phyloP scores from a whole-genome alignment of 306 rosid genomes.

The Sphenostylis stenocarpa region DNA sequence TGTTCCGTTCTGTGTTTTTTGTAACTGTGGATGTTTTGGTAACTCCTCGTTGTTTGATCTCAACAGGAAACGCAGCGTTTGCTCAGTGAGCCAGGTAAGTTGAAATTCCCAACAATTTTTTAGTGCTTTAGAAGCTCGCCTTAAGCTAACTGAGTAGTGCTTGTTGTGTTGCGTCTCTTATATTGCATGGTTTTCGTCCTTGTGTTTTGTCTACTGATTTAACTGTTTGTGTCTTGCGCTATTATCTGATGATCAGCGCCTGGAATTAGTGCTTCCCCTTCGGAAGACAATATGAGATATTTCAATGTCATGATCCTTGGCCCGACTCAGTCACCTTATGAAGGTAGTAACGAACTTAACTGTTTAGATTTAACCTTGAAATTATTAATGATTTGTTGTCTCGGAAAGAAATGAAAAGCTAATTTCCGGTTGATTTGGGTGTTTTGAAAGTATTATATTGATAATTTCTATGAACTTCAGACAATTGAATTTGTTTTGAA shows the following conservation, averaged over 20 bases:
- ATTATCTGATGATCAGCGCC: conserved; percentile 69
- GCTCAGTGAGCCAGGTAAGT: conserved; percentile 92
- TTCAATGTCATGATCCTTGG: conserved; percentile 99
- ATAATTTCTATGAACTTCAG: neutral
- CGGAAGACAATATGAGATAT: conserved; percentile 95
- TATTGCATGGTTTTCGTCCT: neutral
- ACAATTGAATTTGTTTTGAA: neutral
- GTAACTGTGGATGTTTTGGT: conserved; percentile 18
- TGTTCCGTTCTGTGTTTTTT: neutral
- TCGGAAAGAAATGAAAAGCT: neutral
- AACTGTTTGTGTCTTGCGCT: conserved; percentile 25
- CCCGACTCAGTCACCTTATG: conserved; percentile 96
- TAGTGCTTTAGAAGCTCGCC: conserved; percentile 17
- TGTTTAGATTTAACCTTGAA: neutral
- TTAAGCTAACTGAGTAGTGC: neutral
- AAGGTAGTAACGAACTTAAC: conserved; percentile 61
- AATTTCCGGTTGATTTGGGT: neutral
- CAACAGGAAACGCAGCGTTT: conserved; percentile 96
- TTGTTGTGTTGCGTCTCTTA: neutral
- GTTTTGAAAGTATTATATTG: neutral
- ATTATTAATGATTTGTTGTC: neutral
- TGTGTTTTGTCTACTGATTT: conserved; percentile 10
- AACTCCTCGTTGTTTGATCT: conserved; percentile 31
- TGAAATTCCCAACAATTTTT: neutral
- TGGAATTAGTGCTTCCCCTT: conserved; percentile 96